phyloP scores from a whole-genome alignment of 257 asterid species.

The Voacanga thouarsii region DNA sequence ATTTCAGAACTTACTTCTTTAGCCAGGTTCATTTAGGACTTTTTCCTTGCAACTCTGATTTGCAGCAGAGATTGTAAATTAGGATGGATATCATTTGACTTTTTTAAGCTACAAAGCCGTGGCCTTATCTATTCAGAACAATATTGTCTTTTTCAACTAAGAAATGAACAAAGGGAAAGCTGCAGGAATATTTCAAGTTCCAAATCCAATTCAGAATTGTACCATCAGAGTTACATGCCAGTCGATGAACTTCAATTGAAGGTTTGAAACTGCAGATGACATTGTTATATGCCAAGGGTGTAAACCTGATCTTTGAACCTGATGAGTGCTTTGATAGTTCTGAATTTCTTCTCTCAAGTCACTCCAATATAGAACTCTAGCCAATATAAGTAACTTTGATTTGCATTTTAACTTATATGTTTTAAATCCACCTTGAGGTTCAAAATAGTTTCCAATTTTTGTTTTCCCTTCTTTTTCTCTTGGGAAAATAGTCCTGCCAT shows the following conservation, averaged over 20 bases:
- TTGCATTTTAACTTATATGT: not conserved
- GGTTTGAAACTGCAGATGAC: not conserved
- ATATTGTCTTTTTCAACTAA: not conserved
- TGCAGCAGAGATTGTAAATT: not conserved
- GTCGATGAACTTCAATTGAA: not conserved
- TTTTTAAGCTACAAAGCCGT: not conserved
- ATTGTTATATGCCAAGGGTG: not conserved
- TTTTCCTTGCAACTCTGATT: not conserved
- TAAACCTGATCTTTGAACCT: not conserved
- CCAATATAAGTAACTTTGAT: not conserved
- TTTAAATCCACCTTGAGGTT: not conserved
- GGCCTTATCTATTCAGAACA: not conserved
- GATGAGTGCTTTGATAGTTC: not conserved
- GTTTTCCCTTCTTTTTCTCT: conserved; percentile 18
- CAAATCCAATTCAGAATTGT: too few species aligned
- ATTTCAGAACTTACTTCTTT: too few species aligned
- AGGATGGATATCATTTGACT: not conserved
- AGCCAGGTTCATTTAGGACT: too few species aligned
- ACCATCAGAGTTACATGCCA: too few species aligned
- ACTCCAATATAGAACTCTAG: not conserved
- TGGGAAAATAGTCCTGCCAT: conserved; percentile 71
- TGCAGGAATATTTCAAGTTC: not conserved
- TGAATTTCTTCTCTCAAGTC: not conserved
- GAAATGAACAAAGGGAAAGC: not conserved
- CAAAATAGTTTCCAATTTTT: not conserved